Evolutionary conservation across 1,139 yeast genomes (phyloP), one percentile per base, ranked within the genome.

Genomic region (Geotrichum bryndzae): DNA sequence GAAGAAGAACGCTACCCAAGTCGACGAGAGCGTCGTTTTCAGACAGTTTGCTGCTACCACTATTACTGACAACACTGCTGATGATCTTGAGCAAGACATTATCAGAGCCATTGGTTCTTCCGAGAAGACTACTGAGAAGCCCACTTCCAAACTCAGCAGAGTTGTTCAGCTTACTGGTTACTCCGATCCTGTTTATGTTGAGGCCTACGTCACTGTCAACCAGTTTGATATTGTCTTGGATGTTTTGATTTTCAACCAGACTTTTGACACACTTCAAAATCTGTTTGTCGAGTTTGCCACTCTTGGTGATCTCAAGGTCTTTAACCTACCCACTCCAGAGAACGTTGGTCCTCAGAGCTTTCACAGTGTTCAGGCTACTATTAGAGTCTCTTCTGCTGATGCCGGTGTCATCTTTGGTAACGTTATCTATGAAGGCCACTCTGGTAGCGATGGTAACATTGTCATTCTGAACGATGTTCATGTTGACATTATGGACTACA

Each of bases 361-460:
- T 84, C 90, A 90, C 76, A 88, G 89, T 68, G 82, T 90, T 25
- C 94, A 90, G 70, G 85, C 94, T 56, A 92, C 97, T 1, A 83
- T 95, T 69, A 92, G 91, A 76, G 99, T 95, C 56, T 88, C 97
- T 1, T 89, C 97, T 57, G 98, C 98, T 15, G 99, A 95, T 73
- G 92, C 99, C 11, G 97, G 96, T 67, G 96, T 94, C 60, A 90
- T 95, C 61, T 95, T 95, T 74, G 99, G 99, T 73, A 94, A 94
- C 76, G 90, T 95, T 74, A 89, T 92, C 18, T 95, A 94, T 73
- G 98, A 92, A 75, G 99, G 98, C 63, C 96, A 88, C 66, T 96
- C 92, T 69, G 94, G 97, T 45, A 88, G 87, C 68, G 97, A 92
- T 69, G 86, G 87, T 60, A 88, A 91, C 62, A 88, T 91, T 75